Evolutionary conservation across 2,329 filamentous ascomycete genomes (phyloP), one percentile per base, ranked within the genome.

Genomic region (Fusarium musae): DNA sequence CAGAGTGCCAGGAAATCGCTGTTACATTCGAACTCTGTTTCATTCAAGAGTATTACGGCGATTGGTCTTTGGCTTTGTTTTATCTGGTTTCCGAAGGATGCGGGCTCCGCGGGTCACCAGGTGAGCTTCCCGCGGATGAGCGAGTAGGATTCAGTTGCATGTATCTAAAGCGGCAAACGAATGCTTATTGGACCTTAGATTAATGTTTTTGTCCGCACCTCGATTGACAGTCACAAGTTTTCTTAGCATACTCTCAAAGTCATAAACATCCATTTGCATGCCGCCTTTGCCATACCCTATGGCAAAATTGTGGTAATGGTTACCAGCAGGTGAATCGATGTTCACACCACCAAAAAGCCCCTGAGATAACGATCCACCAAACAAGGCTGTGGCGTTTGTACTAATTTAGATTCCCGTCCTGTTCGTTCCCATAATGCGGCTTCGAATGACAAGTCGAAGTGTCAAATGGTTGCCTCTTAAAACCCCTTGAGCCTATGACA

Each of bases 391-490:
- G 53, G 61, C 61, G 44, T 49, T 34, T 36, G 42, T 37, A 15
- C 44, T 60, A 63, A 42, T 40, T 67, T 67, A 54, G 37, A 49
- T 58, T 49, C 19, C n/a, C 26, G 49, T 57, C 57, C 43, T 66
- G 34, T 59, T 59, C 37, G 50, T 42, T 63, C 36, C 32, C 34
- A 59, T 72, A 65, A 60, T 54, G 59, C 44, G 64, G 63, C 64
- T 62, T 63, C 28, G 19, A 52, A 47, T 52, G 49, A 66, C 42
- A 59, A 46, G 54, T 43, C 36, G 11, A n/a, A 6, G 23, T 21
- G n/a, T 63, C 34, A n/a, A 67, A 56, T n/a, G 68, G 65, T 34
- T 73, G 69, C 70, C 70, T 73, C 69, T 54, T 16, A 15, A n/a
- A 40, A 44, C 37, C 70, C 70, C 70, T 47, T 63, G 52, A 49